Percentiles rank a stretch among this genome's conserved stretches.
Evolutionary conservation across 805 yeast species (phyloP).

Genomic region (Saturnispora zaruensis): DNA sequence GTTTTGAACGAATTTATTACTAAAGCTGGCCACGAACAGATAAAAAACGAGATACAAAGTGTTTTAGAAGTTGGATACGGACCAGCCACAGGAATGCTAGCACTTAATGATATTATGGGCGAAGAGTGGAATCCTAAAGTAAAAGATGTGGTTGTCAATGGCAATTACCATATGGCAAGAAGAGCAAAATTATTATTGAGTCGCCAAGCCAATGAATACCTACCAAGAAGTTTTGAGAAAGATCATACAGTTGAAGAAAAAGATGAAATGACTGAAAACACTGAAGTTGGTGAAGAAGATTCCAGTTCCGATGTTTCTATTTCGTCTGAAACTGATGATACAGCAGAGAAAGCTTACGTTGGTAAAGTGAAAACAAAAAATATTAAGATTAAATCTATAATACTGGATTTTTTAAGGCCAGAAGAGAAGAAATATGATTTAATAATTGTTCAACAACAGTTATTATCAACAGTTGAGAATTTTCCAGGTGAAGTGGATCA

Average conservation of each 20-base stretch:
- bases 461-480: constrained; percentile 47
- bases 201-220: constrained; percentile 50
- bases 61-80: constrained; percentile 82
- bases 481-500: constrained; percentile 72
- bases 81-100: constrained; percentile 87
- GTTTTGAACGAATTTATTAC: constrained; percentile 58
- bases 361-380: constrained; percentile 51
- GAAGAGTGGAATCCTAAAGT: constrained; percentile 47
- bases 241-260: constrained; percentile 29
- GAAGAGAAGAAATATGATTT: constrained; percentile 56
- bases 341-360: constrained; percentile 19
- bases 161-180: constrained; percentile 63
- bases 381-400: constrained; percentile 45
- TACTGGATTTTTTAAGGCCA: constrained; percentile 46
- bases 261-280: constrained; percentile 10
- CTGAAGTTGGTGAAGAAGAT: not conserved
- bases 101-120: constrained; percentile 76
- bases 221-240: constrained; percentile 25
- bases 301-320: not conserved
- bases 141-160: constrained; percentile 67
- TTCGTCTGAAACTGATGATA: not conserved
- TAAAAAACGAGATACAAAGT: constrained; percentile 46
- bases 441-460: constrained; percentile 74
- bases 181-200: constrained; percentile 72
- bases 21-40: constrained; percentile 41